Conservation (phyloP, 2,329 filamentous ascomycete genomes). For the Ploettnerulaceae sp. region DNA sequence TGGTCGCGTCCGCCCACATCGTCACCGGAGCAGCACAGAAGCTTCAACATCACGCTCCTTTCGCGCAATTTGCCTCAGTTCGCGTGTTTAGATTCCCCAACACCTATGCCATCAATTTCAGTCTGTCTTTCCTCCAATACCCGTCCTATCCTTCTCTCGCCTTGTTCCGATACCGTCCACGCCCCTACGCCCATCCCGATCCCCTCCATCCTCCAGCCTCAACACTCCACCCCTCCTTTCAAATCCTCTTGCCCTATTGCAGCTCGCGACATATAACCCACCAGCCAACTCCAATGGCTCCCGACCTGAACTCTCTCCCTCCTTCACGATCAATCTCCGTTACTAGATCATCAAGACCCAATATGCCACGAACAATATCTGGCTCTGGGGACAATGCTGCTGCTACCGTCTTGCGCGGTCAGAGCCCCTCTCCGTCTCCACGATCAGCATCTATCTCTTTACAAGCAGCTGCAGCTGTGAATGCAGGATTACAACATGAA, state of each 20-base stretch:
- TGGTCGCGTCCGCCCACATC: neutral
- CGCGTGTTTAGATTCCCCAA: neutral
- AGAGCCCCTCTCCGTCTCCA: slow-evolving; percentile 56
- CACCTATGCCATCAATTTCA: slow-evolving; percentile 1
- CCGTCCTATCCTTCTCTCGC: neutral
- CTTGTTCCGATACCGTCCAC: slow-evolving; percentile 4
- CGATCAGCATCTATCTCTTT: slow-evolving; percentile 65
- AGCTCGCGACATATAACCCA: too few species aligned
- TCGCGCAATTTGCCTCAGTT: neutral
- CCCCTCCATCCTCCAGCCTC: too few species aligned
- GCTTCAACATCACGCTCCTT: neutral
- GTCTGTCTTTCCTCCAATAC: neutral
- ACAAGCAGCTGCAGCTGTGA: slow-evolving; percentile 71
- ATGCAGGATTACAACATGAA: slow-evolving; percentile 67
- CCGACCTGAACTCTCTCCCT: slow-evolving; percentile 56
- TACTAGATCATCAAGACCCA: slow-evolving; percentile 34
- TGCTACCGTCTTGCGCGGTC: slow-evolving; percentile 36
- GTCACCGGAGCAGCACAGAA: neutral
- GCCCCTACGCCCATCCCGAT: slow-evolving; percentile 3
- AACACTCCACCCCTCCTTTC: too few species aligned
- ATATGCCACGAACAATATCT: slow-evolving; percentile 38
- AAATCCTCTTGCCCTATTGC: too few species aligned
- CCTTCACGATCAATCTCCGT: slow-evolving; percentile 38
- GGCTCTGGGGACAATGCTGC: slow-evolving; percentile 26
- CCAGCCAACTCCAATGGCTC: slow-evolving; percentile 31